Evolutionary conservation across 495 filamentous ascomycete genomes (phyloP).

Genomic region (Poronia punctata): DNA sequence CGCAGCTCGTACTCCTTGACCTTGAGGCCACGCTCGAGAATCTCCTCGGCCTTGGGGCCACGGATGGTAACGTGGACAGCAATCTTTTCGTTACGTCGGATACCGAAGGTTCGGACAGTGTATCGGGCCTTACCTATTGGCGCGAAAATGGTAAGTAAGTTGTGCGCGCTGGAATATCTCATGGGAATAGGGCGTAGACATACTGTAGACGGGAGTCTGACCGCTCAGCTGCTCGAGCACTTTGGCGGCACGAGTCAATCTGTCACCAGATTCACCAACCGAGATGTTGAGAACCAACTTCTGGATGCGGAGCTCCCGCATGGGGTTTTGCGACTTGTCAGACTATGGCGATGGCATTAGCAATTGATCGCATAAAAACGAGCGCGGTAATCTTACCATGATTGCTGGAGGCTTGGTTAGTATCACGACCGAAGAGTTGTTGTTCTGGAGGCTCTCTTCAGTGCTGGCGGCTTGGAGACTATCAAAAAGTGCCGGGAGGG

Average conservation of each 20-base stretch:
- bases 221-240: slow-evolving; percentile 98
- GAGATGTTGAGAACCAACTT: slow-evolving; percentile 99
- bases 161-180: slow-evolving; percentile 18
- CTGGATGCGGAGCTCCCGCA: slow-evolving; percentile 99
- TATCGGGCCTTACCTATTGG: slow-evolving; percentile 92
- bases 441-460: slow-evolving; percentile 10
- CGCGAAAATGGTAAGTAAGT: slow-evolving; percentile 9
- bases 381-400: slow-evolving; percentile 19
- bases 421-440: slow-evolving; percentile 10
- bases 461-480: slow-evolving; percentile 7
- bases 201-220: slow-evolving; percentile 99
- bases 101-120: slow-evolving; percentile 99
- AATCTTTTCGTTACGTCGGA: slow-evolving; percentile 99
- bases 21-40: slow-evolving; percentile 99
- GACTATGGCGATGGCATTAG: slow-evolving; percentile 28
- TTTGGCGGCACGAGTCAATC: slow-evolving; percentile 98
- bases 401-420: slow-evolving; percentile 27
- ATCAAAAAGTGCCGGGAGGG: not conserved
- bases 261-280: slow-evolving; percentile 99
- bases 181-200: not conserved
- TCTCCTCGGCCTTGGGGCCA: slow-evolving; percentile 99
- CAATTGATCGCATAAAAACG: not conserved
- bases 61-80: slow-evolving; percentile 99
- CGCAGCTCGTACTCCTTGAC: slow-evolving; percentile 99
- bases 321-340: slow-evolving; percentile 89